Evolutionary conservation across 1,139 yeast species (phyloP).

Genomic region (Protomyces inouyei): DNA sequence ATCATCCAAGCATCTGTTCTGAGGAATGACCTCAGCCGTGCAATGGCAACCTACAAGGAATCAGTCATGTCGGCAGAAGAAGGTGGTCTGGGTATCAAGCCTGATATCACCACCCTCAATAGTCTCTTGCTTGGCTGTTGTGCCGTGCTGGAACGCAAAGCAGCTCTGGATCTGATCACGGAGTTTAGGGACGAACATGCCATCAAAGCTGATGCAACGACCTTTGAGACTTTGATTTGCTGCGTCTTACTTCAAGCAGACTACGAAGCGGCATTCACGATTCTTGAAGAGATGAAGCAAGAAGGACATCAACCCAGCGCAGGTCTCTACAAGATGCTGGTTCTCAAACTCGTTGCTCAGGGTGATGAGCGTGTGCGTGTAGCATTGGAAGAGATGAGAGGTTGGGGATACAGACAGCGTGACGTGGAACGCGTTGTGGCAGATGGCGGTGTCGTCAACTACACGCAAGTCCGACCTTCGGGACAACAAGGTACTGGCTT

Average conservation of each 20-base stretch:
- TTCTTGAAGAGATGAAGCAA: constrained; percentile 25
- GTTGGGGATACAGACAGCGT: constrained; percentile 12
- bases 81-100: constrained; percentile 1
- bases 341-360: constrained; percentile 7
- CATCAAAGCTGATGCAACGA: constrained; percentile 1
- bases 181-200: constrained; percentile 1
- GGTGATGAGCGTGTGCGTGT: constrained; percentile 15
- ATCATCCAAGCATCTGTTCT: constrained; percentile 16
- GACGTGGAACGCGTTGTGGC: background rate
- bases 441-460: background rate
- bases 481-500: background rate
- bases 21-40: constrained; percentile 10
- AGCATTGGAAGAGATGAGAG: constrained; percentile 22
- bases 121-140: constrained; percentile 20
- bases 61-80: background rate
- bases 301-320: constrained; percentile 18
- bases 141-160: background rate
- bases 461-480: background rate
- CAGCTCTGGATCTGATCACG: constrained; percentile 1
- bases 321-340: constrained; percentile 1
- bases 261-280: constrained; percentile 24
- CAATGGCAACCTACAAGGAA: constrained; percentile 24
- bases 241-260: constrained; percentile 12
- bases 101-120: constrained; percentile 13
- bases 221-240: constrained; percentile 6